These are phyloP conservation scores for Saraca asoca DNA, from an alignment of 331 rosid species.

Conservation along the genomic window DNA sequence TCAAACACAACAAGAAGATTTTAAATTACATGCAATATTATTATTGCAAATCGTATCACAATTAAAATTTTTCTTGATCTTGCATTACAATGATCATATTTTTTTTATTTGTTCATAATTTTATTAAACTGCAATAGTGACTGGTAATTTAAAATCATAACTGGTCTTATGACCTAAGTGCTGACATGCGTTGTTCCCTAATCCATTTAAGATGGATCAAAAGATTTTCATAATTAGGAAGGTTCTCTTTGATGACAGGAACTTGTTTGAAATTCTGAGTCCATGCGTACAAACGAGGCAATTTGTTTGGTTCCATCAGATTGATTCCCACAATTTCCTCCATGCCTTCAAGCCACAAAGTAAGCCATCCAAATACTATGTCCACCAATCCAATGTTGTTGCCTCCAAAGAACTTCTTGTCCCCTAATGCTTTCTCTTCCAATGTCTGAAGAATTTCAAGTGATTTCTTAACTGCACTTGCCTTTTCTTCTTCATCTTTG, in stretches of 20 bases:
- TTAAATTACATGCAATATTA: too few species aligned
- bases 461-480: slow-evolving; percentile 5
- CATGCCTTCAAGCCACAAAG: slow-evolving; percentile 46
- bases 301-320: slow-evolving; percentile 41
- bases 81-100: too few species aligned
- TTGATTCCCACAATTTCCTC: slow-evolving; percentile 47
- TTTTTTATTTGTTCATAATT: too few species aligned
- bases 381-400: slow-evolving; percentile 47
- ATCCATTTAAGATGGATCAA: slow-evolving; percentile 29
- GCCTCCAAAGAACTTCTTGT: slow-evolving; percentile 46
- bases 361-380: slow-evolving; percentile 46
- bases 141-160: too few species aligned
- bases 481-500: slow-evolving; percentile 43
- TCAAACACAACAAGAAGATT: too few species aligned
- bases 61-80: too few species aligned
- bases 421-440: slow-evolving; percentile 43
- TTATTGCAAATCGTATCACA: too few species aligned
- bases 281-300: slow-evolving; percentile 56
- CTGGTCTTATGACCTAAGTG: too few species aligned
- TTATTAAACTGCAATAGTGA: too few species aligned
- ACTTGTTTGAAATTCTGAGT: slow-evolving; percentile 47
- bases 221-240: slow-evolving; percentile 44
- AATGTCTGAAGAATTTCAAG: slow-evolving; percentile 13
- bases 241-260: slow-evolving; percentile 46
- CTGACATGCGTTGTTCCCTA: too few species aligned